Percentiles rank a stretch among this genome's conserved stretches.
These are phyloP conservation scores for Carex littledalei DNA, from an alignment of 176 grass and related monocot species.

Conservation along the genomic window DNA sequence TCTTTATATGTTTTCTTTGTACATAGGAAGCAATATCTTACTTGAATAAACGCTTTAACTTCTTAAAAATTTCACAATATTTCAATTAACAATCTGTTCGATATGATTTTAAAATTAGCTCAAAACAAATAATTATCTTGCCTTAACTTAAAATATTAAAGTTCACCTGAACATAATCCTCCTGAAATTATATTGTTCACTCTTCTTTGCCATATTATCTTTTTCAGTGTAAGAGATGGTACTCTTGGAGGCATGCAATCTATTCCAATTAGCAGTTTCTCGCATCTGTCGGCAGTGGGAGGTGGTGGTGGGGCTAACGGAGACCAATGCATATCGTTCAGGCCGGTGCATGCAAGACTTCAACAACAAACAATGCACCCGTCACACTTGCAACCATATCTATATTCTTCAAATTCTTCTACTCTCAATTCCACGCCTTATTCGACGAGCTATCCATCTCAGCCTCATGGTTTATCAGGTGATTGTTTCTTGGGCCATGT, in stretches of 20 bases:
- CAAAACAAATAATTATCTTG: neutral
- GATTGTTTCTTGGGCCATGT: conserved; percentile 83
- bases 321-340: conserved; percentile 44
- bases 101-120: neutral
- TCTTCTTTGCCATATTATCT: neutral
- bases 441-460: conserved; percentile 41
- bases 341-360: conserved; percentile 43
- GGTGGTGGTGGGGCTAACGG: conserved; percentile 4
- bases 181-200: neutral
- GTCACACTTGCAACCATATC: conserved; percentile 40
- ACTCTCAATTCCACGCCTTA: conserved; percentile 43
- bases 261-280: conserved; percentile 33
- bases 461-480: conserved; percentile 29
- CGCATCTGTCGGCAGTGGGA: conserved; percentile 20
- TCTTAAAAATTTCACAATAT: neutral
- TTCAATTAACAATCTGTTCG: neutral
- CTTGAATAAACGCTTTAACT: neutral
- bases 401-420: conserved; percentile 44
- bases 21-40: neutral
- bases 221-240: conserved; percentile 66
- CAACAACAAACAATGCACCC: conserved; percentile 19
- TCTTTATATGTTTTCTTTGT: neutral
- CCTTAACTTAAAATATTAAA: neutral
- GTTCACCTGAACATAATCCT: neutral
- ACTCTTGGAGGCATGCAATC: conserved; percentile 36